Conservation (phyloP, 345 rosid genomes). For the Sisymbrium altissimum region DNA sequence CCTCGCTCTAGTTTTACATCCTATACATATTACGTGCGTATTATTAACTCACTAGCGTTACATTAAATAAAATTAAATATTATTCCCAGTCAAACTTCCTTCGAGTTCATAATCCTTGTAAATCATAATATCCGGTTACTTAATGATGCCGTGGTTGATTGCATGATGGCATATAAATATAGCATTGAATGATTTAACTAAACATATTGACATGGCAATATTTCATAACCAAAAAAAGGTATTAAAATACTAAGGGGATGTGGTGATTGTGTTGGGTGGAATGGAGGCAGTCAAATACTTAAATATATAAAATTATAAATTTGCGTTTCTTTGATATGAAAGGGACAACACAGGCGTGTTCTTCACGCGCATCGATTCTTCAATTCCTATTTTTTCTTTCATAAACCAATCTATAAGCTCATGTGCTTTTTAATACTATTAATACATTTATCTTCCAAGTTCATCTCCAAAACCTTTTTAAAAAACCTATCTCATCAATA, state of each 20-base stretch:
- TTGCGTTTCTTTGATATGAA: constrained; percentile 10
- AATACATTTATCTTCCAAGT: too few relatives aligned
- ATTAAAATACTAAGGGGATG: constrained; percentile 6
- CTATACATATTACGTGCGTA: background rate
- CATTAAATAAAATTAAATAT: background rate
- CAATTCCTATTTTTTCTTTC: background rate
- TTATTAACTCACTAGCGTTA: background rate
- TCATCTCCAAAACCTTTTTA: background rate
- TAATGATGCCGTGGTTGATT: constrained; percentile 17
- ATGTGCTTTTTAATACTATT: too few relatives aligned
- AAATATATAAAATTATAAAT: background rate
- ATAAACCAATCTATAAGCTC: constrained; percentile 7
- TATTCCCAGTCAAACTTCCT: constrained; percentile 11
- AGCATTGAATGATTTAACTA: constrained; percentile 6
- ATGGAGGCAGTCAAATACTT: constrained; percentile 34
- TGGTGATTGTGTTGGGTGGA: constrained; percentile 35
- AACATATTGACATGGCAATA: constrained; percentile 7
- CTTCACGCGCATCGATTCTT: constrained; percentile 13
- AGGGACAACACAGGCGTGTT: constrained; percentile 26
- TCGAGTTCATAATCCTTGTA: background rate
- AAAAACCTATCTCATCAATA: background rate
- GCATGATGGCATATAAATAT: constrained; percentile 11
- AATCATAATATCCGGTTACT: background rate
- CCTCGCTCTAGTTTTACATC: background rate
- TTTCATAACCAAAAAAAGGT: background rate